Base-by-base conservation (phyloP, 495 filamentous ascomycete genomes). In the Staphylotrichum tortipilum region DNA sequence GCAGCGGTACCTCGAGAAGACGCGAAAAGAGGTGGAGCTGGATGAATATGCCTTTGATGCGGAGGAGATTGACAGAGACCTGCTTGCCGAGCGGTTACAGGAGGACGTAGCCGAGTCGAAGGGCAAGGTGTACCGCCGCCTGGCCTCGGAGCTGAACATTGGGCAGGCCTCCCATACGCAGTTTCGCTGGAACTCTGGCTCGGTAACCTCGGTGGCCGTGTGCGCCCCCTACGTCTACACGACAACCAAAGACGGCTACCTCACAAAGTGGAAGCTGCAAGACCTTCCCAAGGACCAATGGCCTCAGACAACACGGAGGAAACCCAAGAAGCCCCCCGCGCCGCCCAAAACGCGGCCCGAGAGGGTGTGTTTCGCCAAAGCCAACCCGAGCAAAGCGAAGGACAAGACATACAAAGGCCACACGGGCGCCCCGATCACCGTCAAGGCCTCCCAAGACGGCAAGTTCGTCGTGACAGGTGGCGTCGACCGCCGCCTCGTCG, bases 71-170 rank as follows among this genome's bases (percentile, higher is more conserved):
- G 92, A 97, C 67, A 75, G 83, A 36, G 89, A 97, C 56, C 73
- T 95, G 42, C 92, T 97, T 58, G 89, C 92, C 6, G 83, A 91
- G 59, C 74, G 91, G 51, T 69, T 97, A 50, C 82, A 89, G 64
- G 86, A 96, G 68, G 92, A 95, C 64, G 89, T 89, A 36, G 91
- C 94, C 22, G 91, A 95, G 65, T 79, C 83, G 43, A 97, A 97
- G 72, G 92, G 92, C 30, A 84, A 84, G 47, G 70, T 94, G 12
- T 95, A 95, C 68, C 78, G 88, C 36, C 76, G 77, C 54, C 74
- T 98, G 37, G 85, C 86, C 21, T 76, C 77, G 1, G 76, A 85
- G 40, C 72, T 90, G 40, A 71, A 81, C 39, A 82, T 89, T 56
- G 68, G 67, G 15, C 60, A 68, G 1, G 86, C 86, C 7, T 66